Evolutionary conservation across 2,329 filamentous ascomycete species (phyloP), one percentile per base, ranked within the genome.

Genomic region (Colletotrichum caudatum): DNA sequence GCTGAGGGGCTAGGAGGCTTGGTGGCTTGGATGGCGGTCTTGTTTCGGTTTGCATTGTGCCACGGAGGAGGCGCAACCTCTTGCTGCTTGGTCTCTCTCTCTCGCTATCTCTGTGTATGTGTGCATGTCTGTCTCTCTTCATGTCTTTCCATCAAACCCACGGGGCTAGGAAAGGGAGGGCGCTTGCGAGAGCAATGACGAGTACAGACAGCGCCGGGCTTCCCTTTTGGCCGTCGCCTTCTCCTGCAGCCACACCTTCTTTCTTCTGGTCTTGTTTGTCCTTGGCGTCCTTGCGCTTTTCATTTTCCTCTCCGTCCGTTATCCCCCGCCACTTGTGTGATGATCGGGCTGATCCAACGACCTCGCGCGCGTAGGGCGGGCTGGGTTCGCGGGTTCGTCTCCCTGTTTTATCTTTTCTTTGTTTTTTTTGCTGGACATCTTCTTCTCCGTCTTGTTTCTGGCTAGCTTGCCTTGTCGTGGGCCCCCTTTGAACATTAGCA

Each of bases 201-300:
- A 41, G 26, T 53, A 29, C 7, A 12, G n/a, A n/a, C 5, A 20
- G 58, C 16, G 6, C 48, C 60, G 60, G 46, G n/a, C 5, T 18
- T 20, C 5, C 35, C 26, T 23, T 57, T 18, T 35, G 20, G 26
- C 29, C 35, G 1, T 35, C 18, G 26, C 63, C 63, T 8, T 61
- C 64, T 61, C 64, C 57, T 71, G 64, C 68, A 71, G 68, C 64
- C 68, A 71, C 68, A 67, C 68, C 57, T 71, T 57, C 56, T 69
- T 62, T 58, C 26, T 14, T 12, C 14, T 23, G 16, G 16, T 5
- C n/a, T 37, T 37, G 29, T 23, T 37, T 11, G 35, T 44, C 5
- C 14, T 14, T 53, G 11, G 20, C 23, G 20, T 29, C 3, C 33
- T 14, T n/a, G 23, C 33, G 23, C 39, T 50, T 35, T 48, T 20